Conservation (phyloP, 2,329 filamentous ascomycete species). For the Paecilomyces fulvus region DNA sequence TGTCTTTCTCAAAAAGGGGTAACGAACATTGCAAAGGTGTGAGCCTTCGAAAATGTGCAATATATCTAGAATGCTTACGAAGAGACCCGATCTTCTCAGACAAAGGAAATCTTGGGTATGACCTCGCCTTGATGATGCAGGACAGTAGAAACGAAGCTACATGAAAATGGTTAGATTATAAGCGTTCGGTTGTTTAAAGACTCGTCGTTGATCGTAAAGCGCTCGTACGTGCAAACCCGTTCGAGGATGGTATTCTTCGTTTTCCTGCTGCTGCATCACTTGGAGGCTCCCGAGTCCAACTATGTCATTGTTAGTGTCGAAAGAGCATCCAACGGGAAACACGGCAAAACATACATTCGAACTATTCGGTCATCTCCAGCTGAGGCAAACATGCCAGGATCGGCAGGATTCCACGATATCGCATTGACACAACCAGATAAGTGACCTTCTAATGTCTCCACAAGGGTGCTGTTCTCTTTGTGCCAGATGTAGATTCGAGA, state of each 20-base stretch:
- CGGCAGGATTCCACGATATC: constrained; percentile 33
- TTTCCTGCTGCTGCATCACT: constrained; percentile 15
- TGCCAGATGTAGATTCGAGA: constrained; percentile 81
- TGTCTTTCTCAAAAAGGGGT: neutral
- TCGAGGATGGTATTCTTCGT: constrained; percentile 21
- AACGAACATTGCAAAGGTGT: neutral
- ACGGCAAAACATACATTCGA: constrained; percentile 61
- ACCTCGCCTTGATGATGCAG: neutral
- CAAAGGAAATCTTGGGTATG: neutral
- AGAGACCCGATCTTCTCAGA: neutral
- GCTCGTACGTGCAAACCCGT: constrained; percentile 32
- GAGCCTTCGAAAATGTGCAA: neutral
- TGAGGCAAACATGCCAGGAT: constrained; percentile 2
- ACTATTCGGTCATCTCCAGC: constrained; percentile 73
- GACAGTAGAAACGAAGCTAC: neutral
- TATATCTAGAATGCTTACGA: neutral
- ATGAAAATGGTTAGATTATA: neutral
- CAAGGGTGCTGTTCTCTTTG: constrained; percentile 65
- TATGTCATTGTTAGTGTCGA: constrained; percentile 6
- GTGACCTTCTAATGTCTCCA: constrained; percentile 72
- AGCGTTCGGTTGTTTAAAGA: constrained; percentile 11
- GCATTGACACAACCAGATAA: constrained; percentile 70
- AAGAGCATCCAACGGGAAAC: neutral
- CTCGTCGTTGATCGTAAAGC: constrained; percentile 32
- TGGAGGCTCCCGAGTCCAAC: constrained; percentile 29